phyloP scores from a whole-genome alignment of 202 grass and related monocot genomes.

The Elaeis oleifera region DNA sequence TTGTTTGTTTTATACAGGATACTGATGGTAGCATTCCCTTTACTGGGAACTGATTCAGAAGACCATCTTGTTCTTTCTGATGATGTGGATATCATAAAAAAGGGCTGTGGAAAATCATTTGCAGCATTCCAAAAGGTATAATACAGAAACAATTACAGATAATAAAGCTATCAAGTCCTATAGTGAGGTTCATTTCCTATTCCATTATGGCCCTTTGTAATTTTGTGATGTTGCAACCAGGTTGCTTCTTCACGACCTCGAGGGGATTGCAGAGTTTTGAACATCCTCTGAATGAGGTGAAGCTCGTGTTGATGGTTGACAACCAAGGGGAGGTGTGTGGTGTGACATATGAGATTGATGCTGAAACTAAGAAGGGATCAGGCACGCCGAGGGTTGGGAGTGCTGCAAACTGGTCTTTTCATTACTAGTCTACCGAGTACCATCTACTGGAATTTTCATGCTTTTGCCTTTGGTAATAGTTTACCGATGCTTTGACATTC shows the following conservation, averaged over 20 bases:
- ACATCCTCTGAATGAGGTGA: slow-evolving; percentile 57
- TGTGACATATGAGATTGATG: slow-evolving; percentile 45
- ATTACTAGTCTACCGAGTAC: slow-evolving; percentile 21
- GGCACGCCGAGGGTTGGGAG: slow-evolving; percentile 56
- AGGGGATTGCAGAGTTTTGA: slow-evolving; percentile 72
- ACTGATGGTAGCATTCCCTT: slow-evolving; percentile 52
- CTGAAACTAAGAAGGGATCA: slow-evolving; percentile 41
- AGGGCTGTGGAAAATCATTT: slow-evolving; percentile 58
- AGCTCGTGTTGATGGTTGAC: slow-evolving; percentile 52
- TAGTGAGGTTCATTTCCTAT: no score
- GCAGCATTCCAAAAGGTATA: slow-evolving; percentile 71
- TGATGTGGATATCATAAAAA: slow-evolving; percentile 50
- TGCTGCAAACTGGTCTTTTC: slow-evolving; percentile 58
- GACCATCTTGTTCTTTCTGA: slow-evolving; percentile 61
- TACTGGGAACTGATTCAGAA: slow-evolving; percentile 65
- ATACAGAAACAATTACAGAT: no score
- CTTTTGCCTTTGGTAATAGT: no score
- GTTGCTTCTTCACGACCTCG: slow-evolving; percentile 73
- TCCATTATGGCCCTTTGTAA: no score
- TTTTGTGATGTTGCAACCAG: slow-evolving; percentile 18
- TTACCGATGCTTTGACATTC: no score
- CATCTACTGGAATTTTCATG: not conserved
- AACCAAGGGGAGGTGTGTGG: slow-evolving; percentile 71
- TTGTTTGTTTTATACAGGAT: slow-evolving; percentile 8
- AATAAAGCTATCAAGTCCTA: no score